Base-by-base conservation (phyloP, 1,284 basidiomycete species). In the Ganoderma resinaceum region DNA sequence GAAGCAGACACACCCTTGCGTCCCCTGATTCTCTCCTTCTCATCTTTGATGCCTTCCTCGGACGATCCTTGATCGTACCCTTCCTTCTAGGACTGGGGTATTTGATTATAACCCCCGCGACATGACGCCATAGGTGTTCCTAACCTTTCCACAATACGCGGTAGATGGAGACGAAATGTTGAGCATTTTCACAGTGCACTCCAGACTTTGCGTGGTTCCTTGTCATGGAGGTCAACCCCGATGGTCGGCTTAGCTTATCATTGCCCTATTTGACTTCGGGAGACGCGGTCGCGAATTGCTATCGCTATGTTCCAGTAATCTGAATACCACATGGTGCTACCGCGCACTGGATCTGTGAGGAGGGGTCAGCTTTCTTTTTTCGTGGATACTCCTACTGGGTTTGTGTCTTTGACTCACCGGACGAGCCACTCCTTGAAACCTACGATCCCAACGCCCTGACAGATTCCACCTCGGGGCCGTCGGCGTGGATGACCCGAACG, bases 381-480 rank as follows among this genome's bases (percentile, higher is more conserved):
- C 3, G 40, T 18, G 16, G 18, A 52, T 5, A 12, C 12, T 52
- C 46, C 46, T 11, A 3, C 46, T 11, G 12, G 12, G 35, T 31
- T 20, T 55, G 29, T 8, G 26, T 16, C 23, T 26, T 20, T 33
- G 14, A 55, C 52, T 55, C 18, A 55, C 52, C 16, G 7, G 33
- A 33, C 2, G 7, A 12, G 1, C 49, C 18, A 18, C 18, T 2
- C 26, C 26, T 20, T 14, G 14, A 8, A 18, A 8, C 29, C 35
- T 60, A 59, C 57, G 35, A 37, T n/a, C 29, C 20, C 64, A 62
- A 37, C 40, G 59, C 49, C 60, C 55, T 66, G 20, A 77, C 76
- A 57, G 65, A 75, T 58, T 72, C 73, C 18, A 76, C 61, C 62
- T 77, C 76, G 43, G 76, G 72, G 66, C 76, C 76, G 29, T 74